Evolutionary conservation across 805 yeast genomes (phyloP).

Genomic region (Dipodascopsis uninucleata): DNA sequence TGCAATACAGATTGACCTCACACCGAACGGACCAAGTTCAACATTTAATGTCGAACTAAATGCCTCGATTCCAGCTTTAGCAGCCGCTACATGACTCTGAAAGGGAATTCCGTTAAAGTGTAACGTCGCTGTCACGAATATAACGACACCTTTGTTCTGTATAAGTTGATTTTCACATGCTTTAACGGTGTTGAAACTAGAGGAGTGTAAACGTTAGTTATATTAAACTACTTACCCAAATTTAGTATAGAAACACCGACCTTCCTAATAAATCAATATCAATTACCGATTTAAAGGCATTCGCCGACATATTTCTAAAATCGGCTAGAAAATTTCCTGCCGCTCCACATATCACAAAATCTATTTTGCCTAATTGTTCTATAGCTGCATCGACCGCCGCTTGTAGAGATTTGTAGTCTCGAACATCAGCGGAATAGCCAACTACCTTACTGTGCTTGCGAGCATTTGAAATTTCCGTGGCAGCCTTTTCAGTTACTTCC

Average conservation of each 20-base stretch:
- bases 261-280: slow-evolving; percentile 86
- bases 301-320: slow-evolving; percentile 70
- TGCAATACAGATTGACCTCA: slow-evolving; percentile 78
- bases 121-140: slow-evolving; percentile 84
- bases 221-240: background rate
- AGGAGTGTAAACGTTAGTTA: background rate
- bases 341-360: slow-evolving; percentile 89
- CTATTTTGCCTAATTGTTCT: slow-evolving; percentile 67
- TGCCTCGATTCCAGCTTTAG: slow-evolving; percentile 94
- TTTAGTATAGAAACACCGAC: slow-evolving; percentile 31
- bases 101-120: slow-evolving; percentile 82
- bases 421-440: slow-evolving; percentile 75
- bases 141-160: slow-evolving; percentile 56
- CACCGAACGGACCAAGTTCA: slow-evolving; percentile 86
- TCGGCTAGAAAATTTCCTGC: slow-evolving; percentile 90
- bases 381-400: slow-evolving; percentile 67
- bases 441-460: slow-evolving; percentile 63
- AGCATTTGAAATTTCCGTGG: slow-evolving; percentile 56
- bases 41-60: slow-evolving; percentile 79
- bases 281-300: slow-evolving; percentile 85
- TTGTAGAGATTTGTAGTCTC: slow-evolving; percentile 57
- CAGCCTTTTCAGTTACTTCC: slow-evolving; percentile 63
- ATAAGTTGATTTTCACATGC: slow-evolving; percentile 67
- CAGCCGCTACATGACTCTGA: slow-evolving; percentile 89
- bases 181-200: slow-evolving; percentile 67